Conservation (phyloP, 1,284 basidiomycete species). For the Sanguinoderma infundibulare region DNA sequence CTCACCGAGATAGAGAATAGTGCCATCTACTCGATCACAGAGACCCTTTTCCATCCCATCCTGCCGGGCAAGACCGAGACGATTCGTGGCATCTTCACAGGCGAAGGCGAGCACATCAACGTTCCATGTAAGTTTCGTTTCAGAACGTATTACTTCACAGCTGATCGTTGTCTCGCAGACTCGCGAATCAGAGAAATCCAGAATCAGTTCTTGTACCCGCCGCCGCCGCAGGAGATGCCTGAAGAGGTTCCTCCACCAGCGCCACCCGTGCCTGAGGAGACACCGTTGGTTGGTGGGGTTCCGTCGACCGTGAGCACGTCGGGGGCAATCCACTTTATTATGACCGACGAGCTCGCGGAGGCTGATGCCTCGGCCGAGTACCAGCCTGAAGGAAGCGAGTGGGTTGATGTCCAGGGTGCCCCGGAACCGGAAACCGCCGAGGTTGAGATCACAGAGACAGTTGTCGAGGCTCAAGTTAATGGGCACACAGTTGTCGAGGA, state of each 20-base stretch:
- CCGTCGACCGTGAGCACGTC: slow-evolving; percentile 44
- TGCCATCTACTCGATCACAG: slow-evolving; percentile 55
- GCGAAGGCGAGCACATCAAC: slow-evolving; percentile 59
- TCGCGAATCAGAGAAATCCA: slow-evolving; percentile 60
- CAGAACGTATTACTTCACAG: neutral
- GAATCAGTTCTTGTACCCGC: slow-evolving; percentile 54
- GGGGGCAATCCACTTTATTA: slow-evolving; percentile 74
- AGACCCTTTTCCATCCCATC: slow-evolving; percentile 59
- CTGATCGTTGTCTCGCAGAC: slow-evolving; percentile 44
- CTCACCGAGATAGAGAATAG: slow-evolving; percentile 56
- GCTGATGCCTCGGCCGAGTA: slow-evolving; percentile 56
- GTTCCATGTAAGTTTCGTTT: slow-evolving; percentile 55
- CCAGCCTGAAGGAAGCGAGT: slow-evolving; percentile 32
- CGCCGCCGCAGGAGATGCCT: slow-evolving; percentile 37
- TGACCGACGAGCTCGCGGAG: slow-evolving; percentile 71
- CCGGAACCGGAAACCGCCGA: slow-evolving; percentile 27
- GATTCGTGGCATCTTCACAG: slow-evolving; percentile 58
- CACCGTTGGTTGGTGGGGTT: slow-evolving; percentile 40
- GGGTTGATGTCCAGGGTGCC: slow-evolving; percentile 20
- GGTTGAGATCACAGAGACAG: slow-evolving; percentile 31
- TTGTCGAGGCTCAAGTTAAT: slow-evolving; percentile 29
- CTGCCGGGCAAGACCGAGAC: slow-evolving; percentile 51
- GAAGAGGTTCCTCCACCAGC: slow-evolving; percentile 12
- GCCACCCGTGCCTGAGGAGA: slow-evolving; percentile 30
- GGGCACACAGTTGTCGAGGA: slow-evolving; percentile 34